Evolutionary conservation across 345 rosid genomes (phyloP).

Genomic region (Noccaea bulbosa): DNA sequence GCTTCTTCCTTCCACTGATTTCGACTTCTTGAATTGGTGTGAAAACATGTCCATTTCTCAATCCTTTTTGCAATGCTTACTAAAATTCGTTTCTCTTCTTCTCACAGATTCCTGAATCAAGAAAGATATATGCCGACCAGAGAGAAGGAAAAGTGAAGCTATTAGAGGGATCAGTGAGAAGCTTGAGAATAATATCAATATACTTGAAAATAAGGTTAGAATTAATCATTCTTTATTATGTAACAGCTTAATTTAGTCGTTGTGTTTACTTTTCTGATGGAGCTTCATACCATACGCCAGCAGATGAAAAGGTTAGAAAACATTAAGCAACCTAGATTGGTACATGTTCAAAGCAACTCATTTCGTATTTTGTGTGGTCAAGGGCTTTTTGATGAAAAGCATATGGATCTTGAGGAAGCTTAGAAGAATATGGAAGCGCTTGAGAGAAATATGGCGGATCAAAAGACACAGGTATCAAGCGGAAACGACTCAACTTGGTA

Average conservation of each 20-base stretch:
- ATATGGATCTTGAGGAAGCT: slow-evolving; percentile 62
- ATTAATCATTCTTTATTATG: slow-evolving; percentile 21
- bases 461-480: slow-evolving; percentile 81
- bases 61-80: slow-evolving; percentile 19
- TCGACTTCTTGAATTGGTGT: no score
- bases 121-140: slow-evolving; percentile 67
- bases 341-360: no score
- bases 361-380: no score
- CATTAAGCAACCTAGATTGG: no score
- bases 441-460: slow-evolving; percentile 56
- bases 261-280: slow-evolving; percentile 45
- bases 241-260: slow-evolving; percentile 1
- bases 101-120: slow-evolving; percentile 74
- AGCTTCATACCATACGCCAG: slow-evolving; percentile 67
- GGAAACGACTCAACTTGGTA: no score
- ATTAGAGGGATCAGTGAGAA: slow-evolving; percentile 87
- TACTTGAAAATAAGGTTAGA: slow-evolving; percentile 82
- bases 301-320: slow-evolving; percentile 84
- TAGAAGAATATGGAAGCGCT: slow-evolving; percentile 56
- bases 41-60: slow-evolving; percentile 13
- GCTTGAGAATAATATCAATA: slow-evolving; percentile 79
- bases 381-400: slow-evolving; percentile 77
- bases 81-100: slow-evolving; percentile 17
- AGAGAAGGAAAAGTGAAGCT: slow-evolving; percentile 87
- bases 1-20: no score